These are phyloP conservation scores for Lactarius deliciosus DNA, from an alignment of 768 basidiomycete species.

Conservation along the genomic window DNA sequence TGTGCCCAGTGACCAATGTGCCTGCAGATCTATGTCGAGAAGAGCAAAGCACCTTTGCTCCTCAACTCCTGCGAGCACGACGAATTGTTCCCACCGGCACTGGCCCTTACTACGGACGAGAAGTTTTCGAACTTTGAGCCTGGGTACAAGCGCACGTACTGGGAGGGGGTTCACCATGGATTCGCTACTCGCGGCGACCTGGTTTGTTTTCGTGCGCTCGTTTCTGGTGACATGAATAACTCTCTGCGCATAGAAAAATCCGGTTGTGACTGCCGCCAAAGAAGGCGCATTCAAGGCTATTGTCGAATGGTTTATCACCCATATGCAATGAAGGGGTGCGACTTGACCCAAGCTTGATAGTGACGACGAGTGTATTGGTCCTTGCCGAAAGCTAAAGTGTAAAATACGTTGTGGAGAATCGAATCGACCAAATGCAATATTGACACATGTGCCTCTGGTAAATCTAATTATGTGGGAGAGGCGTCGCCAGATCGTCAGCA, in stretches of 20 bases:
- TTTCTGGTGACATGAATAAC: slow-evolving; percentile 6
- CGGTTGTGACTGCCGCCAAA: slow-evolving; percentile 39
- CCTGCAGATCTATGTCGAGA: slow-evolving; percentile 36
- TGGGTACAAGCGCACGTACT: slow-evolving; percentile 41
- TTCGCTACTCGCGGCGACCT: slow-evolving; percentile 44
- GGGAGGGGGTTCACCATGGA: slow-evolving; percentile 44
- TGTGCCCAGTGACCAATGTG: not conserved
- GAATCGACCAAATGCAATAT: not conserved
- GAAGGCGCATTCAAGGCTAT: slow-evolving; percentile 43
- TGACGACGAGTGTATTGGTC: not conserved
- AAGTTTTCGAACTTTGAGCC: slow-evolving; percentile 41
- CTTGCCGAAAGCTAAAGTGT: not conserved
- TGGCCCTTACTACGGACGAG: slow-evolving; percentile 39
- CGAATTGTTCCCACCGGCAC: slow-evolving; percentile 36
- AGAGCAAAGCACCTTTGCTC: slow-evolving; percentile 42
- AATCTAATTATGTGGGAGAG: not conserved
- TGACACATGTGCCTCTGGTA: not conserved
- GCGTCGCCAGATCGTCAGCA: not conserved
- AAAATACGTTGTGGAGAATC: not conserved
- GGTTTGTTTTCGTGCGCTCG: slow-evolving; percentile 23
- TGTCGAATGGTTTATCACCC: slow-evolving; percentile 39
- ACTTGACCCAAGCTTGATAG: not conserved
- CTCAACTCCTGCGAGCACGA: slow-evolving; percentile 44
- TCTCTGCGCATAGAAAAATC: slow-evolving; percentile 30
- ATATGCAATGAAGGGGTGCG: slow-evolving; percentile 28